Evolutionary conservation across 2,329 filamentous ascomycete species (phyloP).

Genomic region (Colletotrichum orbiculare): DNA sequence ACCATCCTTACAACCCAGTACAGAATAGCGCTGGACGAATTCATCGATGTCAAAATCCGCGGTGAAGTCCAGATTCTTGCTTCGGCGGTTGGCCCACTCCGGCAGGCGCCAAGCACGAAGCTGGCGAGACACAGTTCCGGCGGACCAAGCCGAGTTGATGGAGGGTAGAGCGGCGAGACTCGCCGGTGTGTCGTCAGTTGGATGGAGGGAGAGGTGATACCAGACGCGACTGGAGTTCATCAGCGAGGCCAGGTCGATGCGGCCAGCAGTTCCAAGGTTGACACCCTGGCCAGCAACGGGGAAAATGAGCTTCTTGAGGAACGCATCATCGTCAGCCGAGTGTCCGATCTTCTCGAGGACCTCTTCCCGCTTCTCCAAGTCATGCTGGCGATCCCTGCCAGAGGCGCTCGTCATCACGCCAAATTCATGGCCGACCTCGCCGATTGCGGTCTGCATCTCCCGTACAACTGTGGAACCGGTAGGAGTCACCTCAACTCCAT

Average conservation of each 20-base stretch:
- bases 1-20: constrained; percentile 88
- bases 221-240: constrained; percentile 89
- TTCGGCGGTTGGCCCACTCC: constrained; percentile 95
- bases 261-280: constrained; percentile 78
- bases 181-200: constrained; percentile 85
- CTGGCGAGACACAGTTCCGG: constrained; percentile 90
- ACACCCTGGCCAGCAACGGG: constrained; percentile 83
- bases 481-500: constrained; percentile 81
- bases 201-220: constrained; percentile 94
- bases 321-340: constrained; percentile 85
- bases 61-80: constrained; percentile 92
- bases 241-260: constrained; percentile 80
- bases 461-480: constrained; percentile 85
- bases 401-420: constrained; percentile 76
- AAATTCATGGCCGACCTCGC: constrained; percentile 81
- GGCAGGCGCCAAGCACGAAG: constrained; percentile 92
- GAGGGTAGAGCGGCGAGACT: constrained; percentile 78
- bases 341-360: constrained; percentile 87
- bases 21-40: constrained; percentile 84
- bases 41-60: constrained; percentile 96
- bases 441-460: constrained; percentile 87
- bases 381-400: constrained; percentile 78
- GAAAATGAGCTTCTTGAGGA: constrained; percentile 84
- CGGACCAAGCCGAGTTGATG: constrained; percentile 89
- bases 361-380: constrained; percentile 83